These are phyloP conservation scores for Trifolium fragiferum DNA, from an alignment of 306 rosid genomes.

Conservation along the genomic window DNA sequence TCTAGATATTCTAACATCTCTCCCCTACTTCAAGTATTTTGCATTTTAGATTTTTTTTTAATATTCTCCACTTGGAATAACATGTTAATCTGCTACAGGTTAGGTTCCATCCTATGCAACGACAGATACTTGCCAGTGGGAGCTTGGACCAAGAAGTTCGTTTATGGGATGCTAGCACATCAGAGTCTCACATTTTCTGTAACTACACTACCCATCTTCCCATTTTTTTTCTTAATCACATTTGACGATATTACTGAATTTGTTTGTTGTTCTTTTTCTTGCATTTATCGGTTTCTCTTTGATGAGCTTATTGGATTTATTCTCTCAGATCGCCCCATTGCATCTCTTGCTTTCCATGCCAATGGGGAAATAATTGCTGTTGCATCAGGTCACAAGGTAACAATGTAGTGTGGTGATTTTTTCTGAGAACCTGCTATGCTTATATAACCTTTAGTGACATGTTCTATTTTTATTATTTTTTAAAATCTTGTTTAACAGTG, in stretches of 20 bases:
- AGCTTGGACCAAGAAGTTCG: constrained; percentile 62
- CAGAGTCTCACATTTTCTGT: constrained; percentile 53
- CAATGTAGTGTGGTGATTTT: neutral
- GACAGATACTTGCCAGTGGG: constrained; percentile 55
- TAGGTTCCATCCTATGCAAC: constrained; percentile 59
- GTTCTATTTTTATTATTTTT: constrained; percentile 9
- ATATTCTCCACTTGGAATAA: constrained; percentile 15
- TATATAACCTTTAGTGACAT: constrained; percentile 11
- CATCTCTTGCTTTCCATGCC: constrained; percentile 62
- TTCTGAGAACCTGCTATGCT: constrained; percentile 21
- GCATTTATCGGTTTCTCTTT: constrained; percentile 20
- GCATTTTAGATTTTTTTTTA: constrained; percentile 13
- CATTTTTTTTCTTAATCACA: constrained; percentile 18
- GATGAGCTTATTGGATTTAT: constrained; percentile 26
- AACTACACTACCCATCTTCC: constrained; percentile 34
- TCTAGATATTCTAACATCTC: constrained; percentile 12
- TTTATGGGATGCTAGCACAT: constrained; percentile 54
- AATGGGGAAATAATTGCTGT: constrained; percentile 61
- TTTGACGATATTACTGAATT: constrained; percentile 5
- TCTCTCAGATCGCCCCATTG: constrained; percentile 55
- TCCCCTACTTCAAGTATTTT: constrained; percentile 25
- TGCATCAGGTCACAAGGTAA: constrained; percentile 61
- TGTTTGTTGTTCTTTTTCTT: constrained; percentile 16
- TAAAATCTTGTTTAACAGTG: constrained; percentile 7
- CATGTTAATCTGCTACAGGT: constrained; percentile 52